Percentiles rank a stretch among this genome's conserved stretches.
Conservation (phyloP, 2,329 filamentous ascomycete species). For the Calonectria hongkongensis region DNA sequence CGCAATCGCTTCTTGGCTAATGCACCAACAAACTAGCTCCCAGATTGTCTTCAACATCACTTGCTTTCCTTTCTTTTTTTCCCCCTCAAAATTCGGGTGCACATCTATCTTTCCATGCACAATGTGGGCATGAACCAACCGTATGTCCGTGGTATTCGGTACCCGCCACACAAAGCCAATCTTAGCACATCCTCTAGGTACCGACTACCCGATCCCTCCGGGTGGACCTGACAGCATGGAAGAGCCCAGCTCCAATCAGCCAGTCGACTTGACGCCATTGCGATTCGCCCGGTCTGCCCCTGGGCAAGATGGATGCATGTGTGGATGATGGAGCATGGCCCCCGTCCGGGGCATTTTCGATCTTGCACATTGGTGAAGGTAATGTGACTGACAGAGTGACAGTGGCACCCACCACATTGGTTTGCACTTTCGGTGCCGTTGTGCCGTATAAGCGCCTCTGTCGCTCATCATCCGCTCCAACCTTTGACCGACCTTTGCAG, state of each 20-base stretch:
- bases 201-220: slow-evolving; percentile 11
- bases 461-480: neutral
- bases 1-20: neutral
- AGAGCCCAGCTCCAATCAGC: slow-evolving; percentile 31
- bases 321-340: slow-evolving; percentile 25
- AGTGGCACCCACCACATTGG: slow-evolving; percentile 24
- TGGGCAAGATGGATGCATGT: slow-evolving; percentile 17
- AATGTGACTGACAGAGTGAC: slow-evolving; percentile 38
- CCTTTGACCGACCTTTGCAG: slow-evolving; percentile 35
- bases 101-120: neutral
- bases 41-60: neutral
- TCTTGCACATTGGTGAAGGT: slow-evolving; percentile 32
- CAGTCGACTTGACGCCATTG: slow-evolving; percentile 36
- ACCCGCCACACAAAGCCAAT: slow-evolving; percentile 7
- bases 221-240: slow-evolving; percentile 20
- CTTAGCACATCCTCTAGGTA: neutral
- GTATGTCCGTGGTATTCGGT: neutral
- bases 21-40: neutral
- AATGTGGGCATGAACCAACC: slow-evolving; percentile 3
- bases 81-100: neutral
- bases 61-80: neutral
- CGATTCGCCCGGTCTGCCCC: slow-evolving; percentile 34
- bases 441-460: slow-evolving; percentile 39
- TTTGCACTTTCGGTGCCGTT: slow-evolving; percentile 29
- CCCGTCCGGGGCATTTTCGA: slow-evolving; percentile 42